These are phyloP conservation scores for Phaeosphaeria sp. DNA, from an alignment of 2,329 filamentous ascomycete species.

Conservation along the genomic window DNA sequence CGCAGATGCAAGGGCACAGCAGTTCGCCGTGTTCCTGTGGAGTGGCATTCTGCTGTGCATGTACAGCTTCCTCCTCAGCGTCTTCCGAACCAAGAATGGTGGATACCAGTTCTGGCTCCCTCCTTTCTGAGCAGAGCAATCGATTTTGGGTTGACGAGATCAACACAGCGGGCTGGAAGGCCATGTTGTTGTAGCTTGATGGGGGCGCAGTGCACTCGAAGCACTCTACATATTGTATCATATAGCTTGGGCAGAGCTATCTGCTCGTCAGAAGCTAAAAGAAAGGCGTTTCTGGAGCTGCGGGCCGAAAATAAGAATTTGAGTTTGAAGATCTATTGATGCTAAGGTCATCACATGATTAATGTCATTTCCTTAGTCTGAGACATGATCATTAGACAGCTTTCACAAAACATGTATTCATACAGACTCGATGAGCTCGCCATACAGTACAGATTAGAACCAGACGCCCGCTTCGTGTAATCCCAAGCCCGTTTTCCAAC, in stretches of 20 bases:
- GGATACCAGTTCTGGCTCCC: conserved; percentile 95
- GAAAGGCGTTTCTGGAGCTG: background rate
- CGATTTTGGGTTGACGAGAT: background rate
- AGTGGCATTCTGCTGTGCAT: conserved; percentile 76
- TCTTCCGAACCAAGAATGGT: conserved; percentile 93
- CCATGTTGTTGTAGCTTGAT: background rate
- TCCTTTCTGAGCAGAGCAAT: conserved; percentile 67
- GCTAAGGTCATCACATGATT: no score
- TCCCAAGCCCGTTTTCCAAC: background rate
- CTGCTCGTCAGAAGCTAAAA: background rate
- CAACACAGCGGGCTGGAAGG: no score
- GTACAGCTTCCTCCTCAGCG: conserved; percentile 92
- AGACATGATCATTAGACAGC: no score
- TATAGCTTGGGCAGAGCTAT: background rate
- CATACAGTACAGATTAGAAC: conserved; percentile 5
- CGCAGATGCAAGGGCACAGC: conserved; percentile 75
- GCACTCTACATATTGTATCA: conserved; percentile 3
- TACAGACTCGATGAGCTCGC: background rate
- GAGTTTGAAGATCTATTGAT: no score
- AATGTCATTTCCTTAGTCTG: no score
- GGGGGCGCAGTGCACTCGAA: background rate
- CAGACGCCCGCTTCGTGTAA: background rate
- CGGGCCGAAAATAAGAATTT: background rate
- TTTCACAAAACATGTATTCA: background rate
- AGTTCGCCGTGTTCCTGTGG: conserved; percentile 82